These are phyloP conservation scores for Beta lomatogona DNA, from an alignment of 179 eudicot species.

Conservation along the genomic window DNA sequence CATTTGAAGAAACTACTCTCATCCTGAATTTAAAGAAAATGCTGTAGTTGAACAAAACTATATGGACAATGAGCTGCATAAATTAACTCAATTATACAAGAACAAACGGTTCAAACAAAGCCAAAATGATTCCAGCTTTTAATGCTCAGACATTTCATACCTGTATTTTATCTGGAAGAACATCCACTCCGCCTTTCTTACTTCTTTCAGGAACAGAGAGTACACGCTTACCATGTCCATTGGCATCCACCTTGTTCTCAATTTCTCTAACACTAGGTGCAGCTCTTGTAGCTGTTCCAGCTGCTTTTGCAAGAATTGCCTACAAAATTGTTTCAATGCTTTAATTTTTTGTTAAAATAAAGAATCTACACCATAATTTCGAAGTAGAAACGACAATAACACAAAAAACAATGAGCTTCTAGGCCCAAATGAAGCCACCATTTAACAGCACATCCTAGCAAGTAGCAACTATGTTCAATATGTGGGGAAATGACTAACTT, in stretches of 20 bases:
- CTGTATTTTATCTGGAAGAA: slow-evolving; percentile 42
- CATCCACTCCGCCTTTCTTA: slow-evolving; percentile 43
- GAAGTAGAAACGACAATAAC: neutral
- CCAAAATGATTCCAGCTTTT: neutral
- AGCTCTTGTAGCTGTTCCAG: slow-evolving; percentile 44
- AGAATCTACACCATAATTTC: neutral
- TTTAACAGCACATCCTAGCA: no score
- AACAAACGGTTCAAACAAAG: neutral
- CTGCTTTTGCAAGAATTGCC: slow-evolving; percentile 76
- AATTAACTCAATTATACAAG: neutral
- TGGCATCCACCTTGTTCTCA: slow-evolving; percentile 36
- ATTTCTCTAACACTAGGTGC: slow-evolving; percentile 43
- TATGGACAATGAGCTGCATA: neutral
- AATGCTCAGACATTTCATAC: slow-evolving; percentile 29
- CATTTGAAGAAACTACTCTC: neutral
- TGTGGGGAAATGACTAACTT: neutral
- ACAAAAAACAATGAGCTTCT: neutral
- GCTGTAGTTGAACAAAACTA: no score
- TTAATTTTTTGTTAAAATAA: neutral
- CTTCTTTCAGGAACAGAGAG: slow-evolving; percentile 45
- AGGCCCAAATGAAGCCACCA: neutral
- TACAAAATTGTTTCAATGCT: slow-evolving; percentile 27
- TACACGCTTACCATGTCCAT: slow-evolving; percentile 32
- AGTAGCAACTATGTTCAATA: neutral
- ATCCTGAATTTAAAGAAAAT: neutral